Evolutionary conservation across 257 asterid genomes (phyloP), one percentile per base, ranked within the genome.

Genomic region (Gynochthodes officinalis): DNA sequence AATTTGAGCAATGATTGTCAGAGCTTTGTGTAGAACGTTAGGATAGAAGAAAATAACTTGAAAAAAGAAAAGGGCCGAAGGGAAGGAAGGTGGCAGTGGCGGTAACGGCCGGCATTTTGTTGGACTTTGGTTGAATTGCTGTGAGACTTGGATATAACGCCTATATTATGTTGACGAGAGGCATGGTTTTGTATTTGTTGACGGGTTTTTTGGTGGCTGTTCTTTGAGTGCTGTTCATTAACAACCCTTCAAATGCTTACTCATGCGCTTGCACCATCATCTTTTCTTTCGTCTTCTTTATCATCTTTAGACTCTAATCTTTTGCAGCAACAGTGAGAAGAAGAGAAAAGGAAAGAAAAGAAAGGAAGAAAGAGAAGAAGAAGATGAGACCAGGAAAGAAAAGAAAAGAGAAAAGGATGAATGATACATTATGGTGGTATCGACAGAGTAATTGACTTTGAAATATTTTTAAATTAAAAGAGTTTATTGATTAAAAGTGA

Each of bases 171-270:
- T 55, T 70, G 18, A 79, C 77, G 1, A 74, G 50, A 72, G 76
- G 74, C 13, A 49, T 79, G 43, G 79, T 79, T 28, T 8, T 74
- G 32, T 79, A 74, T 60, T 50, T 79, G 37, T 44, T 79, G 5
- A 79, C 79, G 75, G 74, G 54, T 37, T 74, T 74, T 43, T 79
- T 76, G 39, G 72, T 59, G 10, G 76, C 82, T 71, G 64, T 70
- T 57, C 43, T 79, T 54, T 79, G 75, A 37, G 79, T 18, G 19
- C 23, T 79, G 23, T 74, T 63, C 72, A n/a, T 74, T 37, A 57
- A 70, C 68, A 63, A 71, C 73, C 58, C 19, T 65, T 37, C 39
- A 23, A 23, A 63, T 70, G 60, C 30, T n/a, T 49, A 37, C 15
- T n/a, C 57, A 62, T 53, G 39, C 66, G 73, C 27, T 35, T 23